phyloP scores from a whole-genome alignment of 208 protist species.

The Angomonas deanei region DNA sequence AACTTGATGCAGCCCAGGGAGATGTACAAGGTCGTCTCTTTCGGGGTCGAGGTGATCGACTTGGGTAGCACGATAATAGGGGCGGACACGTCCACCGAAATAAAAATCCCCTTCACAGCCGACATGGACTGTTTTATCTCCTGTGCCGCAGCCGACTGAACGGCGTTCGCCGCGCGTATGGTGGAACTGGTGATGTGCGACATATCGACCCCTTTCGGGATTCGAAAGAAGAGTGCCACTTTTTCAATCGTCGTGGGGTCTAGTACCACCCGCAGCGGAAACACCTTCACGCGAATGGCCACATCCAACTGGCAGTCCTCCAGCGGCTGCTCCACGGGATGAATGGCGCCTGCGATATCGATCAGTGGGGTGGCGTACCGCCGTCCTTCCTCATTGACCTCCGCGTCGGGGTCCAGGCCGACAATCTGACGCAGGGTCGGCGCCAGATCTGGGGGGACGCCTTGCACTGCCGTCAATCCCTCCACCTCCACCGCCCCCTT shows the following conservation, averaged over 20 bases:
- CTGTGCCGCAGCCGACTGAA: slow-evolving; percentile 52
- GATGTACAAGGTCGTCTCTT: slow-evolving; percentile 53
- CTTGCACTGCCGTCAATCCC: neutral
- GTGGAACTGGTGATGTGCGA: slow-evolving; percentile 37
- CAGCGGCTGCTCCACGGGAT: slow-evolving; percentile 64
- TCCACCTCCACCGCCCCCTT: slow-evolving; percentile 2
- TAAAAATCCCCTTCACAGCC: slow-evolving; percentile 49
- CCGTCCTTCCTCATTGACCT: neutral
- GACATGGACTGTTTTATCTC: slow-evolving; percentile 57
- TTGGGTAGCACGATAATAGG: slow-evolving; percentile 70
- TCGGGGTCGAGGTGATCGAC: slow-evolving; percentile 23
- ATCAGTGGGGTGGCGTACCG: slow-evolving; percentile 40
- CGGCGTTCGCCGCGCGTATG: slow-evolving; percentile 33
- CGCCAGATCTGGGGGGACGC: neutral
- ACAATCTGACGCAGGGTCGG: slow-evolving; percentile 12
- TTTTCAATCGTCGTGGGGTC: slow-evolving; percentile 57
- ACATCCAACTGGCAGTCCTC: slow-evolving; percentile 61
- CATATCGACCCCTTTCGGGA: slow-evolving; percentile 58
- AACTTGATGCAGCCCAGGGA: slow-evolving; percentile 69
- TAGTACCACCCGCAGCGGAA: slow-evolving; percentile 69
- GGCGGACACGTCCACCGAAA: slow-evolving; percentile 67
- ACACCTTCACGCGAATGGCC: slow-evolving; percentile 54
- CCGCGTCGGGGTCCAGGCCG: slow-evolving; percentile 4
- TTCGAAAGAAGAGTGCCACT: slow-evolving; percentile 53
- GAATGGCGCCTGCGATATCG: slow-evolving; percentile 42